These are phyloP conservation scores for Lavandula angustifolia DNA, from an alignment of 257 asterid genomes.

Conservation along the genomic window DNA sequence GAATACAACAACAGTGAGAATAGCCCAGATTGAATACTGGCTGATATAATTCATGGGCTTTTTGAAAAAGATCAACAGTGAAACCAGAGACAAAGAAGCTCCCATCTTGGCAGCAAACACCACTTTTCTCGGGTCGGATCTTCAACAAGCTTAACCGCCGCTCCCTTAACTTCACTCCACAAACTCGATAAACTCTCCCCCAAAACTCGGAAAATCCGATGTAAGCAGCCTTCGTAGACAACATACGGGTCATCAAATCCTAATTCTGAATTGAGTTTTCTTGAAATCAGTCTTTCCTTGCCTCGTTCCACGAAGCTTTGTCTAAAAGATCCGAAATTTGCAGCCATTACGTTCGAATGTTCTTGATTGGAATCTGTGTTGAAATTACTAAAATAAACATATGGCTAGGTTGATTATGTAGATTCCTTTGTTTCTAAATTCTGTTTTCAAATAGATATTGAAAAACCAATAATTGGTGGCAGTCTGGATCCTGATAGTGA, in stretches of 20 bases:
- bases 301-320: slow-evolving; percentile 65
- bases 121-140: slow-evolving; percentile 65
- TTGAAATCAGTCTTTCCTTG: slow-evolving; percentile 52
- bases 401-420: slow-evolving; percentile 5
- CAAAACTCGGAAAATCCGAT: slow-evolving; percentile 34
- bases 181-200: slow-evolving; percentile 30
- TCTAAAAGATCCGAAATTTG: slow-evolving; percentile 58
- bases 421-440: neutral
- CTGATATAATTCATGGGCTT: slow-evolving; percentile 58
- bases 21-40: slow-evolving; percentile 66
- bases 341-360: slow-evolving; percentile 46
- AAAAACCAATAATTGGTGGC: neutral
- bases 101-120: slow-evolving; percentile 70
- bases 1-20: slow-evolving; percentile 83
- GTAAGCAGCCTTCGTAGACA: slow-evolving; percentile 37
- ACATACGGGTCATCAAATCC: slow-evolving; percentile 40
- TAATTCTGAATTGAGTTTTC: slow-evolving; percentile 48
- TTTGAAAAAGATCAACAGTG: slow-evolving; percentile 59
- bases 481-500: slow-evolving; percentile 26
- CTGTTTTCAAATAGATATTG: no score
- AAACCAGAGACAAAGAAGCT: slow-evolving; percentile 54
- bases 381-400: neutral
- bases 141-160: slow-evolving; percentile 36
- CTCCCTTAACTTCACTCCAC: slow-evolving; percentile 34
- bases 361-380: slow-evolving; percentile 23